phyloP scores from a whole-genome alignment of 208 protist genomes.

The Wallacemonas collosoma region DNA sequence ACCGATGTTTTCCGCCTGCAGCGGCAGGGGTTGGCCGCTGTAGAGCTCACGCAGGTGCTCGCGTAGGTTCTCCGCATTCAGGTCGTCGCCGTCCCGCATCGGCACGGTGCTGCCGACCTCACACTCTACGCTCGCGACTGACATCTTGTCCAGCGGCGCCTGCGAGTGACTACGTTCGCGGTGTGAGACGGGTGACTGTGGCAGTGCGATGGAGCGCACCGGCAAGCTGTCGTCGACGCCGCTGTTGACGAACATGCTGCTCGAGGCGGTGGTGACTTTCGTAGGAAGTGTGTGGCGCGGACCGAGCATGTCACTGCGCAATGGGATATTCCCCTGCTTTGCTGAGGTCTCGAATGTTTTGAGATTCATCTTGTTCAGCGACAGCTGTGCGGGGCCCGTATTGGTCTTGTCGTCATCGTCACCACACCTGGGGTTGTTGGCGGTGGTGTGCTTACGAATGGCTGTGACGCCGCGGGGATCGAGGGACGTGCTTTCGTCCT shows the following conservation, averaged over 20 bases:
- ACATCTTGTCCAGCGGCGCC: constrained; percentile 29
- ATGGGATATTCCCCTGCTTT: constrained; percentile 35
- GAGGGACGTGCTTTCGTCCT: constrained; percentile 8
- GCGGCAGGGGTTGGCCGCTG: constrained; percentile 36
- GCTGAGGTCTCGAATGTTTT: constrained; percentile 37
- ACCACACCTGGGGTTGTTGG: neutral
- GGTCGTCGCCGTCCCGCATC: constrained; percentile 29
- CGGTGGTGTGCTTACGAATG: neutral
- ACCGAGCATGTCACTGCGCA: constrained; percentile 42
- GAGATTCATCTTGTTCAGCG: constrained; percentile 50
- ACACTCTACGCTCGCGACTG: constrained; percentile 38
- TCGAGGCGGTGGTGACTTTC: constrained; percentile 2
- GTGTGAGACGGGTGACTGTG: constrained; percentile 7
- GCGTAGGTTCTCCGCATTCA: constrained; percentile 50
- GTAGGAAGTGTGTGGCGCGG: constrained; percentile 6
- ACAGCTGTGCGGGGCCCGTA: constrained; percentile 26
- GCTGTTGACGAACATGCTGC: constrained; percentile 21
- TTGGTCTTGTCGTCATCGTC: constrained; percentile 17
- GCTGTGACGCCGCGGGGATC: neutral
- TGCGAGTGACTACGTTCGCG: constrained; percentile 3
- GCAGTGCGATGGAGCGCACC: neutral
- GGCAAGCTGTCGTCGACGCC: constrained; percentile 15
- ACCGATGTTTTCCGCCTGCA: constrained; percentile 41
- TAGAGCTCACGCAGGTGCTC: constrained; percentile 48
- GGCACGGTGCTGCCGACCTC: constrained; percentile 28